phyloP scores from a whole-genome alignment of 2,329 filamentous ascomycete genomes.

The Oidium heveae region DNA sequence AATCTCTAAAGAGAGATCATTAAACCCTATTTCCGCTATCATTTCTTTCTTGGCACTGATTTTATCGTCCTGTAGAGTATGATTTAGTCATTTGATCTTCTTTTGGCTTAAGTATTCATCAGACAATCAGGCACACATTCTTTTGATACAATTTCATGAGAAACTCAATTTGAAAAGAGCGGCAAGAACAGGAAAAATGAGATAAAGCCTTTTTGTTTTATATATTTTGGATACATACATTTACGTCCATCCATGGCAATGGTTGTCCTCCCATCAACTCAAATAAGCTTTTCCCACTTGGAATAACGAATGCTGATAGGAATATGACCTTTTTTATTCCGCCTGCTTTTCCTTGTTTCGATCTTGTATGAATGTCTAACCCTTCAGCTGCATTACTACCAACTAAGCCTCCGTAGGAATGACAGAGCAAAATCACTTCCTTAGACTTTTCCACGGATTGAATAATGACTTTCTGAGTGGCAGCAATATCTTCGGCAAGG shows the following conservation, averaged over 20 bases:
- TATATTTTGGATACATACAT: too few relatives aligned
- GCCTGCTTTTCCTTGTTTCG: constrained; percentile 3
- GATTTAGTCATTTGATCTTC: too few relatives aligned
- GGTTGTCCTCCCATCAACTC: constrained; percentile 4
- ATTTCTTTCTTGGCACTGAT: background rate
- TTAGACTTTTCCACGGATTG: constrained; percentile 15
- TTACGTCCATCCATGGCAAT: constrained; percentile 5
- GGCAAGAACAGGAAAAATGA: too few relatives aligned
- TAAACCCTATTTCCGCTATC: constrained; percentile 1
- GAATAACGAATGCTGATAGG: constrained; percentile 5
- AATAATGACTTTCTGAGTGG: constrained; percentile 6
- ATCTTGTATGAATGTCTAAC: background rate
- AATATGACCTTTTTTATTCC: constrained; percentile 5
- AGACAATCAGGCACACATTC: too few relatives aligned
- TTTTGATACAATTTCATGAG: too few relatives aligned
- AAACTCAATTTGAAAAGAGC: too few relatives aligned
- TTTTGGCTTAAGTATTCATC: too few relatives aligned
- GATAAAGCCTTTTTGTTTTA: too few relatives aligned
- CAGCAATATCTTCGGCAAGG: constrained; percentile 8
- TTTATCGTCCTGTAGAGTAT: constrained; percentile 6
- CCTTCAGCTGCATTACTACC: constrained; percentile 6
- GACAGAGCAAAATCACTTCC: constrained; percentile 16
- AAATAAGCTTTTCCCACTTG: constrained; percentile 4
- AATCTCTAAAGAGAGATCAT: constrained; percentile 4
- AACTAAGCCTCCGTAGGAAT: constrained; percentile 17